Base-by-base conservation (phyloP, 345 rosid species). In the Rhodamnia rubescens region DNA sequence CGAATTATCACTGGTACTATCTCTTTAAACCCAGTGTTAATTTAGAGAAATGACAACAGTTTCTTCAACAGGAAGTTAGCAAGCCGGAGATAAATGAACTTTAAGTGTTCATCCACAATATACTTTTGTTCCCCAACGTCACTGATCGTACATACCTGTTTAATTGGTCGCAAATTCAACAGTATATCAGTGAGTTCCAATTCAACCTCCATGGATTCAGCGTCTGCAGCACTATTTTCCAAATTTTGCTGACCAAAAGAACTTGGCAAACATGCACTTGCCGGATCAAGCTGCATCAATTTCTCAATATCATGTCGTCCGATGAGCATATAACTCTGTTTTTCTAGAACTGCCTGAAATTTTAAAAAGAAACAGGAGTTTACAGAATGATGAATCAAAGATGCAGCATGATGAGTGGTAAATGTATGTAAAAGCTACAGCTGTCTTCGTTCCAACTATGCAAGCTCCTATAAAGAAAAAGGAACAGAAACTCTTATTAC, bases 221-320 rank as follows among this genome's bases (percentile, higher is more conserved):
- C 88, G 82, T 92, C 90, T 84, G 91, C 84, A 83, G 88, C 85
- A 40, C 55, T 86, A 85, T 84, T 87, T 85, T 64, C 84, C 84
- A 29, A 69, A 69, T 86, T 85, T 89, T 93, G 89, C 87, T 89
- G 92, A 88, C 90, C 92, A 89, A 85, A 87, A 56, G 90, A 86
- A 90, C 88, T 91, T 32, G 98, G 96, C 84, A 97, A 92, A 88
- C 93, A 95, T 14, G 91, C 90, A 88, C 98, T 95, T 26, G 96
- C 93, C 2, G 93, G 93, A 86, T 96, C 98, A 87, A 89, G 91
- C 82, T 95, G 97, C 98, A 98, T 95, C 94, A 98, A 90, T 91
- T 90, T 98, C 90, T 98, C 99, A 90, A 96, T 91, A 87, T 98
- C 99, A 89, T 98, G 96, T 91, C 99, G 92, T 88, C 98, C 99